Evolutionary conservation across 1,284 basidiomycete species (phyloP), one percentile per base, ranked within the genome.

Genomic region (Uromyces viciae-fabae): DNA sequence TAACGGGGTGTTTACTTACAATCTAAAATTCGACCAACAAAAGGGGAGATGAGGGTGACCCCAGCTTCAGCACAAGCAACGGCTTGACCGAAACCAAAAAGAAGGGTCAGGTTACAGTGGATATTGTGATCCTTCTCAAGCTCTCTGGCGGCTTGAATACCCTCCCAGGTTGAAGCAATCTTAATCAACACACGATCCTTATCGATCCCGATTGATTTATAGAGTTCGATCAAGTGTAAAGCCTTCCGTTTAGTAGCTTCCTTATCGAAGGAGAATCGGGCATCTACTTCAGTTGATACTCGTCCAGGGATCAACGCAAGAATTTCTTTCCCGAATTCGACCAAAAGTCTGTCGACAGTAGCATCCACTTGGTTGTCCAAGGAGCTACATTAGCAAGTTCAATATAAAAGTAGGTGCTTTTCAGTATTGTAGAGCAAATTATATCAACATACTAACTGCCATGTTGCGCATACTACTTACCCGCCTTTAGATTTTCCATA

Each of bases 231-330:
- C 52, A 81, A 64, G 87, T 96, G 90, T 88, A 92, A 83, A 71
- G 86, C 86, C 91, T 96, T 97, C 83, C 89, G 90, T 87, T 94
- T 95, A 84, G 94, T 96, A 52, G 86, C 93, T 87, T 92, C 91
- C 88, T 94, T 97, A 89, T 98, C 93, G 88, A 96, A 98, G 83
- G 96, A 98, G 83, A 98, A 91, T 83, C 92, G 91, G 82, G 97
- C 96, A 87, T 99, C 96, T 84, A 99, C 95, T 88, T 99, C 96
- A 83, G 96, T 99, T 74, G 96, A 99, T 84, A 99, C 96, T 87
- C 96, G 93, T 83, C 96, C 97, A 82, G 97, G 96, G 86, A 99
- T 94, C 87, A 99, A 94, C 84, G 90, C 89, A 82, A 99, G 90
- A 86, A 99, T 98, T 88, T 93, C 94, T 87, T 91, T 92, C 84